A percentile compares a stretch with the other conserved stretches of the same genome.
Conservation (phyloP, 768 basidiomycete species). For the Cyclocybe aegerita region DNA sequence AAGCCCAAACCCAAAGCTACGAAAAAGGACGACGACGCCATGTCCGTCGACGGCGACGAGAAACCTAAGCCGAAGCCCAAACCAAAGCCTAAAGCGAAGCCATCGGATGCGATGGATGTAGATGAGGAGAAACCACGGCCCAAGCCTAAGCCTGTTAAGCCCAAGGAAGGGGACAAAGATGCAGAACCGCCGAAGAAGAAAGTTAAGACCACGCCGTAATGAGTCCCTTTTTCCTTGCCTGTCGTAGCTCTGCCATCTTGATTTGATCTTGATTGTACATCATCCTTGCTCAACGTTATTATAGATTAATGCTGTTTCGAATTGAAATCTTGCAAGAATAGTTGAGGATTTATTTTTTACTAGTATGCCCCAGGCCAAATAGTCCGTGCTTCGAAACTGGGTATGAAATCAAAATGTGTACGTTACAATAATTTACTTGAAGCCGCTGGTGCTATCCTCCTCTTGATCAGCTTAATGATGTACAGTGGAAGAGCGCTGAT, state of each 20-base stretch:
- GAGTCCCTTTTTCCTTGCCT: too few relatives aligned
- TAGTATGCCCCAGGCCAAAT: too few relatives aligned
- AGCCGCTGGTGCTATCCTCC: conserved; percentile 86
- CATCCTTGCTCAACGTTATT: too few relatives aligned
- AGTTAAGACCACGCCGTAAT: conserved; percentile 41
- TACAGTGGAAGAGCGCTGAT: conserved; percentile 92
- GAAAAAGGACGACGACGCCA: conserved; percentile 43
- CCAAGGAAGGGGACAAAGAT: conserved; percentile 44
- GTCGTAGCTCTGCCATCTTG: too few relatives aligned
- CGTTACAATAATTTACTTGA: conserved; percentile 84
- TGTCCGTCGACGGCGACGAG: conserved; percentile 45
- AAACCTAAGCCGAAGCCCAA: conserved; percentile 43
- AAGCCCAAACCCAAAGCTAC: conserved; percentile 42
- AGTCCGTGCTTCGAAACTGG: neutral
- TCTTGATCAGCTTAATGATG: conserved; percentile 84
- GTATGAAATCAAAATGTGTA: neutral
- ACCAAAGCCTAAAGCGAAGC: conserved; percentile 44
- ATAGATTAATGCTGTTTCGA: too few relatives aligned
- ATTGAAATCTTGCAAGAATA: too few relatives aligned
- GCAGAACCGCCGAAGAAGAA: conserved; percentile 27
- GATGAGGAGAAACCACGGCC: conserved; percentile 48
- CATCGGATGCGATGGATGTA: conserved; percentile 48
- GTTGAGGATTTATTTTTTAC: too few relatives aligned
- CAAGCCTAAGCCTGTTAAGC: conserved; percentile 34
- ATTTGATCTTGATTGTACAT: too few relatives aligned